A percentile compares a stretch with the other conserved stretches of the same genome.
Evolutionary conservation across 352 stramenopile species (phyloP).

Genomic region (Phytopythium sindhum): DNA sequence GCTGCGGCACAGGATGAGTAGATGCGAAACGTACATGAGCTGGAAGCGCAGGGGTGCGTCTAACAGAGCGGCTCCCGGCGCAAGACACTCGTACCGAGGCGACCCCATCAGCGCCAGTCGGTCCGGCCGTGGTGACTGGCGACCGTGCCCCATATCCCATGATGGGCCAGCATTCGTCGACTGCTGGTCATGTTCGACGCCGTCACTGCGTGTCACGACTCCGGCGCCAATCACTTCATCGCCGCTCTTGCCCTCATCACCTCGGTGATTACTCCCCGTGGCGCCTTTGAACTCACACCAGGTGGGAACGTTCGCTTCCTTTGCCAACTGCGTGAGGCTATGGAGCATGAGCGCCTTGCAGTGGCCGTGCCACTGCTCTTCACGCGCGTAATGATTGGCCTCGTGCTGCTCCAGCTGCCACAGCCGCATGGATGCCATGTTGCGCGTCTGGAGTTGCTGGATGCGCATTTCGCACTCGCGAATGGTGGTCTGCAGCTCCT

Average conservation of each 20-base stretch:
- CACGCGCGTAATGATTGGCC: slow-evolving; percentile 26
- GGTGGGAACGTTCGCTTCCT: slow-evolving; percentile 14
- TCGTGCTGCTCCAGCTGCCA: slow-evolving; percentile 32
- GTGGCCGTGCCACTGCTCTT: slow-evolving; percentile 43
- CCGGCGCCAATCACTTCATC: background rate
- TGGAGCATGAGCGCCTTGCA: slow-evolving; percentile 39
- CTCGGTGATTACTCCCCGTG: background rate
- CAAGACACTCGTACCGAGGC: slow-evolving; percentile 21
- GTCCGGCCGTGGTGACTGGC: background rate
- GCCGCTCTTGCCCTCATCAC: background rate
- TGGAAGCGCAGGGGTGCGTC: slow-evolving; percentile 23
- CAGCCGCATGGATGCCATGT: slow-evolving; percentile 29
- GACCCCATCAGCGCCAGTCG: background rate
- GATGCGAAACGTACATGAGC: slow-evolving; percentile 36
- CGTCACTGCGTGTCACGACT: background rate
- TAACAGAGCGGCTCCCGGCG: slow-evolving; percentile 27
- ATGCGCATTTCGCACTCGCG: slow-evolving; percentile 27
- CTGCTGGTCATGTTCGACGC: background rate
- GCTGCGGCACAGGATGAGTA: slow-evolving; percentile 36
- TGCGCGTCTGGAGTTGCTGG: slow-evolving; percentile 31
- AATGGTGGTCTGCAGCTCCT: slow-evolving; percentile 19
- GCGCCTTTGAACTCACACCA: slow-evolving; percentile 16
- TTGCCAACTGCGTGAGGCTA: slow-evolving; percentile 20
- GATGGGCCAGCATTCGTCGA: background rate
- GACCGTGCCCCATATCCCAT: background rate